phyloP scores from a whole-genome alignment of 2,329 filamentous ascomycete genomes.

The Fusarium scirpi region DNA sequence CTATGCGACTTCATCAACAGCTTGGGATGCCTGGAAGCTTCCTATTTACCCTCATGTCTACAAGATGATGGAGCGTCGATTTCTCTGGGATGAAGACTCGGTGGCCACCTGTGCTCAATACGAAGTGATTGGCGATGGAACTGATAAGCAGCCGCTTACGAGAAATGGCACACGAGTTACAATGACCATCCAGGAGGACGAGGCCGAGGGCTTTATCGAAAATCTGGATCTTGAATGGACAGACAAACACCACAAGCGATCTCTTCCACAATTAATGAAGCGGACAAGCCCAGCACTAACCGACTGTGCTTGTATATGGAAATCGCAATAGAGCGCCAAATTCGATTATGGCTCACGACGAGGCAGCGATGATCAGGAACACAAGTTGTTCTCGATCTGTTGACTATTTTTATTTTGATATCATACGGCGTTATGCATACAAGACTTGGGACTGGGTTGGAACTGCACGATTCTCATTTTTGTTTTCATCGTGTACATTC shows the following conservation, averaged over 20 bases:
- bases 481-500: slow-evolving; percentile 17
- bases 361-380: neutral
- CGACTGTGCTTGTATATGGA: slow-evolving; percentile 67
- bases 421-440: slow-evolving; percentile 29
- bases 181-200: slow-evolving; percentile 59
- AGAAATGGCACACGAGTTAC: slow-evolving; percentile 56
- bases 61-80: slow-evolving; percentile 67
- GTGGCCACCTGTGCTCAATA: slow-evolving; percentile 63
- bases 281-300: slow-evolving; percentile 55
- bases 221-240: neutral
- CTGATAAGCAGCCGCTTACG: neutral
- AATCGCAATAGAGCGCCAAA: slow-evolving; percentile 53
- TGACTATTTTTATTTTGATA: slow-evolving; percentile 12
- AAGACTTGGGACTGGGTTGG: slow-evolving; percentile 21
- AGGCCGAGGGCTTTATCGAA: neutral
- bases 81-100: slow-evolving; percentile 48
- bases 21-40: slow-evolving; percentile 15
- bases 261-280: slow-evolving; percentile 30
- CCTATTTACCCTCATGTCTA: slow-evolving; percentile 63
- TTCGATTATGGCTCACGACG: neutral
- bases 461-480: slow-evolving; percentile 13
- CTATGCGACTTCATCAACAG: slow-evolving; percentile 4
- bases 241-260: slow-evolving; percentile 11
- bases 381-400: neutral
- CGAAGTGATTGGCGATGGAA: slow-evolving; percentile 56